phyloP scores from a whole-genome alignment of 2,329 filamentous ascomycete species.

The Anthostomella pinea region DNA sequence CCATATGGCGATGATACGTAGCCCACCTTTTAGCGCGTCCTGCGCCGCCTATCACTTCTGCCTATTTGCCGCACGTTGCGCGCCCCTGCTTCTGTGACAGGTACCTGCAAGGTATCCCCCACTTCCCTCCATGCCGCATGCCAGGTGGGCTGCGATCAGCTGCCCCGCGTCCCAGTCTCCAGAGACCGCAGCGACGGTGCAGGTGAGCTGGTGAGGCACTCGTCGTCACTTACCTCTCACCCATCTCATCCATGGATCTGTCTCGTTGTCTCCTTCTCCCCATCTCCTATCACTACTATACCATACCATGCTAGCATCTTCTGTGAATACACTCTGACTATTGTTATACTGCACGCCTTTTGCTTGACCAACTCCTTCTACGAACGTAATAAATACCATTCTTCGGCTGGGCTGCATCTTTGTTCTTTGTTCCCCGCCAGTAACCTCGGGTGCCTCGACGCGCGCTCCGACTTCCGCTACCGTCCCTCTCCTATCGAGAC shows the following conservation, averaged over 20 bases:
- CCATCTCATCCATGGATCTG: constrained; percentile 11
- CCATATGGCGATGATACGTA: too few relatives aligned
- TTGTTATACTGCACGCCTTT: too few relatives aligned
- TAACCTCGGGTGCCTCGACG: constrained; percentile 12
- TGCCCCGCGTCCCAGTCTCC: too few relatives aligned
- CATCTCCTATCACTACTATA: constrained; percentile 6
- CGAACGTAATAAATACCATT: constrained; percentile 24
- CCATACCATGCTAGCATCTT: constrained; percentile 11
- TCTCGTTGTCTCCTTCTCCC: constrained; percentile 5
- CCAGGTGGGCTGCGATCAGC: too few relatives aligned
- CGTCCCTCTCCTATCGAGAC: constrained; percentile 4
- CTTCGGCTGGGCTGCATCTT: constrained; percentile 20
- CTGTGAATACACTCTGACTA: constrained; percentile 17
- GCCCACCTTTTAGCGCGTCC: too few relatives aligned
- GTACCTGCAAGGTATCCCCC: constrained; percentile 5
- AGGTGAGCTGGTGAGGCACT: not conserved
- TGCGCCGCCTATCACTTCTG: constrained; percentile 3
- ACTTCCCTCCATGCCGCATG: too few relatives aligned
- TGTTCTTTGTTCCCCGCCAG: constrained; percentile 17
- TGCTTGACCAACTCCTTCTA: too few relatives aligned
- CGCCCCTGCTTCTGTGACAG: constrained; percentile 2
- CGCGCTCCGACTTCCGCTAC: constrained; percentile 13
- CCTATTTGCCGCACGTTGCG: constrained; percentile 10
- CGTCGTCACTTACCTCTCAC: not conserved
- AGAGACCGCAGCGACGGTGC: too few relatives aligned